Conservation (phyloP, 805 yeast genomes). For the Debaryomyces castellii region DNA sequence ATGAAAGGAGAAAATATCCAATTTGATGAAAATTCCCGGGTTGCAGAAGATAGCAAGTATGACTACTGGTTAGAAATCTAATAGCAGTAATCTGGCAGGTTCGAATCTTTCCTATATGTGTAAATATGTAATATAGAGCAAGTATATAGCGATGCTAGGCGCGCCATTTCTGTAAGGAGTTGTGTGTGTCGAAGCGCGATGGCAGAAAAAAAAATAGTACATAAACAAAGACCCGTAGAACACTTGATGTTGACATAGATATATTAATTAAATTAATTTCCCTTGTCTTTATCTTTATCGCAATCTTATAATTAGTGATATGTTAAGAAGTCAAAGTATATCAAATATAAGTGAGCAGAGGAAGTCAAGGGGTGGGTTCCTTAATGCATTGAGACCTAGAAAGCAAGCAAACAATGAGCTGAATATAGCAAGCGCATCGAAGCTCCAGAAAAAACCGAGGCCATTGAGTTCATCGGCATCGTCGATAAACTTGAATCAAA, state of each 20-base stretch:
- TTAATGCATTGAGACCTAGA: conserved; percentile 15
- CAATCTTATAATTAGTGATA: conserved; percentile 2
- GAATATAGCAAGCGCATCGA: not conserved
- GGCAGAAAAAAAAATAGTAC: not conserved
- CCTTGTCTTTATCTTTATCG: not conserved
- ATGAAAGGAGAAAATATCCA: not conserved
- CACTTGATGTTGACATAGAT: not conserved
- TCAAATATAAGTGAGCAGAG: conserved; percentile 20
- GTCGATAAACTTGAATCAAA: conserved; percentile 9
- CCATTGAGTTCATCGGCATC: conserved; percentile 10
- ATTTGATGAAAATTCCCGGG: conserved; percentile 5
- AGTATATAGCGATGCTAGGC: not conserved
- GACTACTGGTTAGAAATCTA: conserved; percentile 12
- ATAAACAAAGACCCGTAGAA: not conserved
- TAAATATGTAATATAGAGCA: not conserved
- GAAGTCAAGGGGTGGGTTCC: conserved; percentile 9
- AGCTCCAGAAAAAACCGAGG: conserved; percentile 5
- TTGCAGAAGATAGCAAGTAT: conserved; percentile 11
- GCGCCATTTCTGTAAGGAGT: not conserved
- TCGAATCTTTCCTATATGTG: too few relatives aligned
- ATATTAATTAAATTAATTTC: not conserved
- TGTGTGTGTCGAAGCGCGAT: not conserved
- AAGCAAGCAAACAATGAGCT: conserved; percentile 8
- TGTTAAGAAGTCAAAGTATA: conserved; percentile 29
- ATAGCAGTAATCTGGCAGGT: not conserved